Base-by-base conservation (phyloP, 176 grass and related monocot genomes). In the Musa troglodytarum region DNA sequence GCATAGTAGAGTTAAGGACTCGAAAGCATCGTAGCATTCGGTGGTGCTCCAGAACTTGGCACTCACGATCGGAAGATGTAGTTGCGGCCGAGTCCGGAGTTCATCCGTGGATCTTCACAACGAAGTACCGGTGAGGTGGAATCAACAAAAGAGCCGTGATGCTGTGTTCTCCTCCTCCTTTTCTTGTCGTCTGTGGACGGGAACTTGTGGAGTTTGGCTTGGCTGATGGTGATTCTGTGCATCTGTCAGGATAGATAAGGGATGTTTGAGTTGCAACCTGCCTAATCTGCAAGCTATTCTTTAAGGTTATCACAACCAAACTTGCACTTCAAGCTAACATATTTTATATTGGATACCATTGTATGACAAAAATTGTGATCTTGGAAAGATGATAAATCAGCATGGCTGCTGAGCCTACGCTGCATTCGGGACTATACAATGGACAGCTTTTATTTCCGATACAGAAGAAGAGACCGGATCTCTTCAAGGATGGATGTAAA, bases 171-270 rank as follows among this genome's bases (percentile, higher is more conserved):
- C 24, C 50, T 57, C 56, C 72, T 3, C 53, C 55, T 74, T 11
- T 21, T 56, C 21, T n/a, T 16, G 52, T 10, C 34, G 11, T 55
- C 9, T 16, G 10, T 28, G 12, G 72, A 17, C 10, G 16, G 52
- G 2, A 56, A 56, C 21, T 56, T 74, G 49, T 74, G 13, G 22
- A 74, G 6, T 54, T 19, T 74, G 72, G 72, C 11, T 74, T 74
- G 72, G 72, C 72, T 34, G 53, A 9, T 57, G 52, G 53, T 56
- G 72, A 54, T 74, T 56, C 72, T 74, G 72, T 57, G 57, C 53
- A 57, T 74, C 72, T 74, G 53, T 28, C 49, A 53, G 2, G 25
- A 16, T 21, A 16, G 28, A 55, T 23, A 54, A 25, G 14, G 57
- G 16, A 57, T 13, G 1, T 11, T 2, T 57, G 16, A 13, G 16